phyloP scores from a whole-genome alignment of 257 asterid genomes.

The Primulina huaijiensis region DNA sequence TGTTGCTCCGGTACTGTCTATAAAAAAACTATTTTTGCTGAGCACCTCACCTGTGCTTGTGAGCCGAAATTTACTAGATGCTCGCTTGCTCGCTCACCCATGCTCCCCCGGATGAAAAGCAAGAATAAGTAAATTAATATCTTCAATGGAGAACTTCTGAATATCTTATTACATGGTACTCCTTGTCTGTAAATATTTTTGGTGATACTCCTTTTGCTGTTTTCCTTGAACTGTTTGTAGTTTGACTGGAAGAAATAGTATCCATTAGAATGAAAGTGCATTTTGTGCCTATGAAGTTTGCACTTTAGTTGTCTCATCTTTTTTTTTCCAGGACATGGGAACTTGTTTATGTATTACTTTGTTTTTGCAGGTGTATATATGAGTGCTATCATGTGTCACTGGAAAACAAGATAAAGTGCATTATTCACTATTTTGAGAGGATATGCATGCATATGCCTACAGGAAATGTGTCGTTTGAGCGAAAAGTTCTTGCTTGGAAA shows the following conservation, averaged over 20 bases:
- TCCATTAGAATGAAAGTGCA: no score
- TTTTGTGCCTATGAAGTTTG: not conserved
- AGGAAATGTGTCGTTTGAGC: constrained; percentile 79
- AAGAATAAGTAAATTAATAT: no score
- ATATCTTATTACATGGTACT: not conserved
- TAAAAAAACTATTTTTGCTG: no score
- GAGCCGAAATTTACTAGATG: no score
- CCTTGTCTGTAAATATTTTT: not conserved
- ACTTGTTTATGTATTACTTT: constrained; percentile 7
- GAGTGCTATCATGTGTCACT: constrained; percentile 45
- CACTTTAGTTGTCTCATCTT: not conserved
- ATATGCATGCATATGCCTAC: constrained; percentile 50
- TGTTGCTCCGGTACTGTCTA: no score
- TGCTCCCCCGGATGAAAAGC: not conserved
- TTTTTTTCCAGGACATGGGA: constrained; percentile 13
- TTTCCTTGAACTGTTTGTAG: not conserved
- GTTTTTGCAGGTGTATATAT: constrained; percentile 56
- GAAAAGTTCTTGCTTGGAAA: constrained; percentile 63
- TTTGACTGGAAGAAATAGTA: not conserved
- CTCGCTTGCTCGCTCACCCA: not conserved
- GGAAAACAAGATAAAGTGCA: constrained; percentile 78
- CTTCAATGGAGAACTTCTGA: not conserved
- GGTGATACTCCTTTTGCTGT: not conserved
- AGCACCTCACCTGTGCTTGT: no score
- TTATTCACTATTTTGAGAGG: constrained; percentile 78